Percentiles rank a stretch among this genome's conserved stretches.
These are phyloP conservation scores for Starmerella scarabaei DNA, from an alignment of 805 yeast species.

Conservation along the genomic window DNA sequence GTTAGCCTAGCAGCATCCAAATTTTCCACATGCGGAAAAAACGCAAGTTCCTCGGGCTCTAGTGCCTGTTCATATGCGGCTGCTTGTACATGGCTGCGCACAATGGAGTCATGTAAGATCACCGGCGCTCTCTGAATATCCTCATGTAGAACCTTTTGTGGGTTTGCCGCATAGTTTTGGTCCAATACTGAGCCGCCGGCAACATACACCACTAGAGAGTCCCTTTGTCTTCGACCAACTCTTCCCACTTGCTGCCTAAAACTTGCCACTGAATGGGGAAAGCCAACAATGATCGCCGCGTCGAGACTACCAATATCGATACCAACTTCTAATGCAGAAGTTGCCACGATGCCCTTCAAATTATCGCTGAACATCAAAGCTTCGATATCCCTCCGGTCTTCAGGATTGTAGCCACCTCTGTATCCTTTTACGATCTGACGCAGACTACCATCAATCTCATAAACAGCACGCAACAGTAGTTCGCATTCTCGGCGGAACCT, in stretches of 20 bases:
- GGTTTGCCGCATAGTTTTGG: slow-evolving; percentile 64
- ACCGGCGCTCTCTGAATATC: slow-evolving; percentile 48
- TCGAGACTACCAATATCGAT: slow-evolving; percentile 89
- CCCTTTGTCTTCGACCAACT: slow-evolving; percentile 77
- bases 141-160: slow-evolving; percentile 41
- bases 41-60: slow-evolving; percentile 36
- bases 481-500: slow-evolving; percentile 79
- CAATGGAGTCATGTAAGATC: slow-evolving; percentile 46
- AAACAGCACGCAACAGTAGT: slow-evolving; percentile 67
- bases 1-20: slow-evolving; percentile 9
- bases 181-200: slow-evolving; percentile 73
- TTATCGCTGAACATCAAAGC: slow-evolving; percentile 80
- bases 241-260: slow-evolving; percentile 94
- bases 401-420: slow-evolving; percentile 85
- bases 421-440: slow-evolving; percentile 35
- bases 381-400: slow-evolving; percentile 79
- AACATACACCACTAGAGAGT: slow-evolving; percentile 72
- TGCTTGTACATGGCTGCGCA: slow-evolving; percentile 78
- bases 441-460: slow-evolving; percentile 34
- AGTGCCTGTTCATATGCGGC: slow-evolving; percentile 83
- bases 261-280: slow-evolving; percentile 75
- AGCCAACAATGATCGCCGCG: slow-evolving; percentile 84
- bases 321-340: slow-evolving; percentile 91
- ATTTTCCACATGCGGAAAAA: slow-evolving; percentile 35
- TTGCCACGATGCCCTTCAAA: slow-evolving; percentile 75